These are phyloP conservation scores for Scedosporium dehoogii DNA, from an alignment of 2,329 filamentous ascomycete species.

Conservation along the genomic window DNA sequence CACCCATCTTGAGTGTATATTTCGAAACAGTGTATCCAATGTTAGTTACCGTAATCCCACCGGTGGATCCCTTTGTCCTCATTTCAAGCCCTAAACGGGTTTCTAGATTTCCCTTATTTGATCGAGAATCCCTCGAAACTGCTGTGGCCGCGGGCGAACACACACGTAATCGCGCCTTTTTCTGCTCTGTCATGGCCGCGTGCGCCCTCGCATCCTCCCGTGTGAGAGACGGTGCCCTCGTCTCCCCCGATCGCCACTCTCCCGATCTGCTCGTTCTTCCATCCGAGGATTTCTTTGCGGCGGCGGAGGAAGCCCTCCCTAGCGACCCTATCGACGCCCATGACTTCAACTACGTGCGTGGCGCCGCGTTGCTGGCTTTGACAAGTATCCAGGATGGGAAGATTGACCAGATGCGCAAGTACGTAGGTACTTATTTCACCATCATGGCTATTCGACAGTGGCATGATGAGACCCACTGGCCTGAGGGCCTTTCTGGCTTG, in stretches of 20 bases:
- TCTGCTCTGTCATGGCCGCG: slow-evolving; percentile 39
- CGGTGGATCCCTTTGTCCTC: neutral
- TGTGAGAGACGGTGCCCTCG: slow-evolving; percentile 37
- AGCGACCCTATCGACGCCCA: neutral
- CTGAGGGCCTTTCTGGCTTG: slow-evolving; percentile 28
- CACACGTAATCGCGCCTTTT: slow-evolving; percentile 29
- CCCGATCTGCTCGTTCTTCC: slow-evolving; percentile 27
- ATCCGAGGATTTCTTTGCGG: slow-evolving; percentile 14
- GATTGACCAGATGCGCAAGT: slow-evolving; percentile 37
- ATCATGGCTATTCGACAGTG: slow-evolving; percentile 35
- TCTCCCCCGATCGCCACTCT: slow-evolving; percentile 24
- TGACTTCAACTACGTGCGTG: slow-evolving; percentile 30
- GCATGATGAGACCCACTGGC: slow-evolving; percentile 46
- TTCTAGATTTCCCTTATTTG: slow-evolving; percentile 36
- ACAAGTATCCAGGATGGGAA: slow-evolving; percentile 41
- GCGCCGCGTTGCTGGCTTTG: slow-evolving; percentile 37
- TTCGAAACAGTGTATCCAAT: slow-evolving; percentile 44
- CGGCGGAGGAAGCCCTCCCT: slow-evolving; percentile 12
- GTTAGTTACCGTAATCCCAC: neutral
- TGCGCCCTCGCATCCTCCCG: slow-evolving; percentile 38
- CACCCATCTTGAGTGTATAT: slow-evolving; percentile 35
- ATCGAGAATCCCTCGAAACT: slow-evolving; percentile 30
- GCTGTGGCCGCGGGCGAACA: slow-evolving; percentile 32
- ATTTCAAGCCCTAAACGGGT: neutral
- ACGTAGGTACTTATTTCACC: slow-evolving; percentile 39